Evolutionary conservation across 2,329 filamentous ascomycete genomes (phyloP).

Genomic region (Thermothelomyces thermophilus): DNA sequence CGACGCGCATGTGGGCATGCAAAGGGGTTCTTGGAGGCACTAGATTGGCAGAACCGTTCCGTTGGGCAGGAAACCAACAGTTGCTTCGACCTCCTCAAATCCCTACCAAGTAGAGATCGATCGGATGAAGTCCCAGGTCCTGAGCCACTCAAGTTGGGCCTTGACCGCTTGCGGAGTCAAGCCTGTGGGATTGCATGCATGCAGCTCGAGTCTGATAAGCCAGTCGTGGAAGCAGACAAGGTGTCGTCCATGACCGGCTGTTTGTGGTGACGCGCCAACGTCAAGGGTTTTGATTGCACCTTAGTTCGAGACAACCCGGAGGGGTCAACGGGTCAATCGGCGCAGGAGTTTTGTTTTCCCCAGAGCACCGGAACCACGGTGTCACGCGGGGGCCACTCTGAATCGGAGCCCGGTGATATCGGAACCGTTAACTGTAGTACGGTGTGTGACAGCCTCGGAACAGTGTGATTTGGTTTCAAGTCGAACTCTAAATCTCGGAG

Average conservation of each 20-base stretch:
- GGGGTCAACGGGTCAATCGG: background rate
- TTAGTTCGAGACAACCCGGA: too few relatives aligned
- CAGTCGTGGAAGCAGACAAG: constrained; percentile 9
- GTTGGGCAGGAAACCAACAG: constrained; percentile 22
- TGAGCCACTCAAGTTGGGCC: constrained; percentile 20
- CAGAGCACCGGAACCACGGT: constrained; percentile 15
- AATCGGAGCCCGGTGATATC: constrained; percentile 7
- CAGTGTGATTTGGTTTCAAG: constrained; percentile 18
- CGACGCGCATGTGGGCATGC: constrained; percentile 15
- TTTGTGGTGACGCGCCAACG: constrained; percentile 14
- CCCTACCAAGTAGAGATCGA: constrained; percentile 21
- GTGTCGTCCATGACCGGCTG: background rate
- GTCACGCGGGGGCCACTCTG: constrained; percentile 12
- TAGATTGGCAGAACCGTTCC: constrained; percentile 18
- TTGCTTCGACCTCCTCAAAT: constrained; percentile 13
- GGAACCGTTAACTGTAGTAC: constrained; percentile 5
- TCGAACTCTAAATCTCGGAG: constrained; percentile 6
- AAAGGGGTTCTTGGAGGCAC: constrained; percentile 2
- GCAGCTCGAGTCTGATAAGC: constrained; percentile 15
- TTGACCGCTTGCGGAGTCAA: constrained; percentile 11
- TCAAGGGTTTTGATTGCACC: too few relatives aligned
- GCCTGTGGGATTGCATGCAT: constrained; percentile 11
- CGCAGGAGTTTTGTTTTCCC: constrained; percentile 11
- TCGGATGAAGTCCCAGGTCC: constrained; percentile 11
- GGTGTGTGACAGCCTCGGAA: constrained; percentile 9